Evolutionary conservation across 306 rosid species (phyloP), one percentile per base, ranked within the genome.

Genomic region (Aeschynomene evenia): DNA sequence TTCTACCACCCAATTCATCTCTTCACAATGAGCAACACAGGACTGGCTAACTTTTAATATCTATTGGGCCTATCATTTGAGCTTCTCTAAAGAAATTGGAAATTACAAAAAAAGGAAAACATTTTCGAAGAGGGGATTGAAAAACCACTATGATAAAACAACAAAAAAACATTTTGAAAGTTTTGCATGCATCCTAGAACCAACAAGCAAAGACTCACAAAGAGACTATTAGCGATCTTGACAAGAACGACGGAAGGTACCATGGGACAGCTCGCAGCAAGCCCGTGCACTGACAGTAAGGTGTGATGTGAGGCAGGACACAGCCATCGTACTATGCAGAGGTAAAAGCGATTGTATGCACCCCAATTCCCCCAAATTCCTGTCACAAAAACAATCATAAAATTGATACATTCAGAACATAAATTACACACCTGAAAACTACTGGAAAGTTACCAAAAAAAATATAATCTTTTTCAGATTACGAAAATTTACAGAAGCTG

Each of bases 241-340:
- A 95, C 95, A 91, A 91, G 99, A 71, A 74, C 95, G 95, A 82
- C 88, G 77, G 92, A 95, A 87, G 96, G 91, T 95, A 89, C 99
- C 99, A 72, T 91, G 86, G 65, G 95, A 87, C 89, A 91, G 76
- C 93, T 87, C 96, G 82, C 95, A 87, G 49, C 61, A 91, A 79
- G 95, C 89, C 55, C 87, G 88, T 6, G 70, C 77, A 7, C 78
- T 81, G 83, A 79, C 85, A 57, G 78, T 55, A 55, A 85, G 45
- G 78, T 85, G 93, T 18, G 99, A 89, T 28, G 96, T 83, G 70
- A 85, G 80, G 66, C 84, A 68, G 20, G 82, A 43, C 15, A 82
- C 59, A 24, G 84, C 84, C 81, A 76, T 77, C 62, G 78, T 42
- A 60, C 74, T 49, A 73, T 68, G 79, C 43, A 84, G 70, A 8